Conservation (phyloP, 176 grass and related monocot species). For the Areca catechu region DNA sequence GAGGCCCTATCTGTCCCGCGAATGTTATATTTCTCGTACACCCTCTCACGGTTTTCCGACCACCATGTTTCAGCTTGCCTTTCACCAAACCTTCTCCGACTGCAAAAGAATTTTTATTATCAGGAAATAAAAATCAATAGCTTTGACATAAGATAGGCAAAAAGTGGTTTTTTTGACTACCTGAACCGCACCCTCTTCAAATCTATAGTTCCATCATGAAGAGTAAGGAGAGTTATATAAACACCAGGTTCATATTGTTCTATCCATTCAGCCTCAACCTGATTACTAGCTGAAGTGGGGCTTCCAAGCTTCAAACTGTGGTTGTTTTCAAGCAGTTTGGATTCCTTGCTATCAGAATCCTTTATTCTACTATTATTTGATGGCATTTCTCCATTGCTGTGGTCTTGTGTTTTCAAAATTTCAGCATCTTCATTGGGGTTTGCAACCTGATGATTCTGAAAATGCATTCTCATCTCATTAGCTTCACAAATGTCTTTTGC, state of each 20-base stretch:
- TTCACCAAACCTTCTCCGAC: conserved; percentile 79
- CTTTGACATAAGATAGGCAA: too few relatives aligned
- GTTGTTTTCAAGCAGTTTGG: conserved; percentile 57
- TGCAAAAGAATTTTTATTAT: conserved; percentile 22
- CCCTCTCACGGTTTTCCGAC: conserved; percentile 74
- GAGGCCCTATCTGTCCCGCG: conserved; percentile 49
- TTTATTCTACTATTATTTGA: conserved; percentile 25
- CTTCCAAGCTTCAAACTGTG: conserved; percentile 29
- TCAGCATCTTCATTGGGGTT: conserved; percentile 27
- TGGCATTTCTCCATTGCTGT: conserved; percentile 15
- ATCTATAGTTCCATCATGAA: conserved; percentile 79
- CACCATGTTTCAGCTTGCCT: conserved; percentile 91
- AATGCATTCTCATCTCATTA: conserved; percentile 15
- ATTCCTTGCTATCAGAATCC: conserved; percentile 51
- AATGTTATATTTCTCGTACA: conserved; percentile 86
- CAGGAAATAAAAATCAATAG: background rate
- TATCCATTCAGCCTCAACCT: conserved; percentile 85
- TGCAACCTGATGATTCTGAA: conserved; percentile 5
- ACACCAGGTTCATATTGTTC: conserved; percentile 94
- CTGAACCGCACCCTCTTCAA: conserved; percentile 96
- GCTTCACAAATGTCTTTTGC: conserved; percentile 3
- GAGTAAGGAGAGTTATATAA: conserved; percentile 68
- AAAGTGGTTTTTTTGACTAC: conserved; percentile 13
- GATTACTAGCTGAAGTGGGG: conserved; percentile 28
- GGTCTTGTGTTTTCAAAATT: conserved; percentile 20